Conservation (phyloP, 495 filamentous ascomycete species). For the Letharia columbiana region DNA sequence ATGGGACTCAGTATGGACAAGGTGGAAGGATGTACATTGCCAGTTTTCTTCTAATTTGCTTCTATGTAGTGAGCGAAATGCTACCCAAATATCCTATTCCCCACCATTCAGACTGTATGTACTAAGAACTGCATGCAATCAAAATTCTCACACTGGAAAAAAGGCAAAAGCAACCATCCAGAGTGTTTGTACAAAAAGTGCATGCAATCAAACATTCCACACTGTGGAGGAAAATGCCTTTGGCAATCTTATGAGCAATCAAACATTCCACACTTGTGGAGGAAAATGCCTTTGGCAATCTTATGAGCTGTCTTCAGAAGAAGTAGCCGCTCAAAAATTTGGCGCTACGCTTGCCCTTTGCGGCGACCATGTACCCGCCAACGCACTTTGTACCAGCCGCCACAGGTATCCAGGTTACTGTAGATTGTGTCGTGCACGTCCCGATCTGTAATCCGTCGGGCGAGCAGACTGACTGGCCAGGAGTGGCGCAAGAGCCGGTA, state of each 20-base stretch:
- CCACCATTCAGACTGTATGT: background rate
- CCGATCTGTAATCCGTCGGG: conserved; percentile 25
- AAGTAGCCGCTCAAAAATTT: conserved; percentile 5
- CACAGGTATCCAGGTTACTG: conserved; percentile 23
- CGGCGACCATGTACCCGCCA: conserved; percentile 18
- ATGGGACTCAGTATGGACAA: background rate
- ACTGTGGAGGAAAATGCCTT: too few relatives aligned
- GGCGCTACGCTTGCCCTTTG: conserved; percentile 17
- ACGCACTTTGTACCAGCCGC: conserved; percentile 23
- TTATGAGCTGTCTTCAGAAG: background rate
- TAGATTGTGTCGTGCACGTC: conserved; percentile 18
- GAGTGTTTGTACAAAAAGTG: too few relatives aligned
- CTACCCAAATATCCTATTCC: background rate
- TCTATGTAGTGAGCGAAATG: background rate
- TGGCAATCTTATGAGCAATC: too few relatives aligned
- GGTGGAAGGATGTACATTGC: background rate
- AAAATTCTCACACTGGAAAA: background rate
- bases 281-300: too few relatives aligned
- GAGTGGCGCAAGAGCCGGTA: conserved; percentile 12
- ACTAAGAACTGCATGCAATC: background rate
- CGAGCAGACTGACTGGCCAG: conserved; percentile 25
- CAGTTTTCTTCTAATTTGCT: background rate
- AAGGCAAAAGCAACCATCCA: background rate
- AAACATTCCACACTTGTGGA: too few relatives aligned
- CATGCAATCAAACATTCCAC: too few relatives aligned